phyloP scores from a whole-genome alignment of 2,329 filamentous ascomycete species.

The Claviceps sp. region DNA sequence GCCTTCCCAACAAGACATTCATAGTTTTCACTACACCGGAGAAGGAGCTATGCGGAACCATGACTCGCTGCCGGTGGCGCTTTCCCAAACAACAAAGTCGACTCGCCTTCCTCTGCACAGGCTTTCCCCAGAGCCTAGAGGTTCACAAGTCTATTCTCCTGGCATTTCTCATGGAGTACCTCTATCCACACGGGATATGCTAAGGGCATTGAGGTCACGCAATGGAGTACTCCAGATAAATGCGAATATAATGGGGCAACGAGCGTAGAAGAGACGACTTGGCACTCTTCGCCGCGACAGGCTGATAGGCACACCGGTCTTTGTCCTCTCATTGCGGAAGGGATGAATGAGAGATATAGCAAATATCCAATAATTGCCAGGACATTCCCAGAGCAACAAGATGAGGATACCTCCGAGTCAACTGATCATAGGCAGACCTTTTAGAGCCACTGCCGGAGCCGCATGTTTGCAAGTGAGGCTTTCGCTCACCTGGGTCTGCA shows the following conservation, averaged over 20 bases:
- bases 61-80: background rate
- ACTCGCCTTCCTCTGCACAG: background rate
- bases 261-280: background rate
- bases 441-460: constrained; percentile 8
- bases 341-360: background rate
- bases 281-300: too few relatives aligned
- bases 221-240: background rate
- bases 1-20: background rate
- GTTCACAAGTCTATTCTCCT: too few relatives aligned
- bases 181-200: too few relatives aligned
- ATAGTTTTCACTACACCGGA: background rate
- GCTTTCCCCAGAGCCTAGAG: too few relatives aligned
- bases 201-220: background rate
- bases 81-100: background rate
- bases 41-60: background rate
- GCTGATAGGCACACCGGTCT: background rate
- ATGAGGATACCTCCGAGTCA: too few relatives aligned
- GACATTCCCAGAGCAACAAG: background rate
- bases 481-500: background rate
- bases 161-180: too few relatives aligned
- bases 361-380: too few relatives aligned
- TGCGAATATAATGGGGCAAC: background rate
- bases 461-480: constrained; percentile 1
- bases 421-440: background rate
- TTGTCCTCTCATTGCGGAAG: background rate